Base-by-base conservation (phyloP, 768 basidiomycete species). In the Mycena galericulata region DNA sequence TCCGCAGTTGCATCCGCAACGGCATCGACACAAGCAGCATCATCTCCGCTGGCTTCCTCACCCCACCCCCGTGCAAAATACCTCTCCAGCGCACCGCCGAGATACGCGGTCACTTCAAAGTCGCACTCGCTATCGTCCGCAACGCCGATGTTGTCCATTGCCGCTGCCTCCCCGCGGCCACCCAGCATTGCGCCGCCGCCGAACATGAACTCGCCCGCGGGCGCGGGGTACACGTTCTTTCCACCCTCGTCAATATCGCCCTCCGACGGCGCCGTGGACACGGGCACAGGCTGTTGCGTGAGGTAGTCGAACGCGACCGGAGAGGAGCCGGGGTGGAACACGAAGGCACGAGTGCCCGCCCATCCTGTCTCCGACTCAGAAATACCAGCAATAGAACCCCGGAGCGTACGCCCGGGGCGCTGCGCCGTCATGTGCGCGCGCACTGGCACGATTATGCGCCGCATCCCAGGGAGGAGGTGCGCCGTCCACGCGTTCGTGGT, bases 401-500 rank as follows among this genome's bases (percentile, higher is more conserved):
- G 38, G 20, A 79, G 62, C 11, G 73, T 75, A 10, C 72, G 69
- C 14, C 89, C 87, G 0, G 88, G 87, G 38, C 84, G 79, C 75
- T 93, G 92, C 0, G 91, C 89, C 36, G 87, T 87, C 90, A 92
- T 90, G 68, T 82, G 80, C 45, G 85, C 88, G 58, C 90, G 82
- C 26, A 83, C 69, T 29, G 92, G 91, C 20, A 92, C 75, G 65
- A 93, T 87, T 75, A 88, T 92, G 56, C 81, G 81, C 22, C 88
- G 86, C 80, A 93, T 81, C 0, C 85, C 85, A 15, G 84, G 81
- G 61, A 97, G 80, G 47, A 97, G 85, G 69, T 93, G 90, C 1
- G 92, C 88, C 3, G 84, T 81, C 89, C 94, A 96, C 22, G 87
- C 94, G 76, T 97, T 97, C 3, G 94, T 95, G 3, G 93, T 92